These are phyloP conservation scores for Gnaphalium uliginosum DNA, from an alignment of 129 eudicot genomes.

Conservation along the genomic window DNA sequence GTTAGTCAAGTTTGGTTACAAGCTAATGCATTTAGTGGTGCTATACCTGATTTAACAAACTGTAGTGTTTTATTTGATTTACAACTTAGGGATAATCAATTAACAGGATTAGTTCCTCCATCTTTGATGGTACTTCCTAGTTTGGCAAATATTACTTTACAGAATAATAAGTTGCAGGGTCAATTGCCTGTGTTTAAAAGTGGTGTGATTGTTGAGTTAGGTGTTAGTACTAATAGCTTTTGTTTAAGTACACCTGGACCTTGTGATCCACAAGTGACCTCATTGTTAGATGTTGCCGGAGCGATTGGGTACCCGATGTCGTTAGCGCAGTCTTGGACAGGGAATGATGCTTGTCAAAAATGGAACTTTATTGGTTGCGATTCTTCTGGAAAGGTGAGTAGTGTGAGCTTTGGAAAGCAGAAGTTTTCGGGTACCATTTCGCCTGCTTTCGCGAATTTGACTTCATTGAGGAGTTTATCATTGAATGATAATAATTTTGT, in stretches of 20 bases:
- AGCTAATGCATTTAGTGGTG: slow-evolving; percentile 50
- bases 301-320: slow-evolving; percentile 54
- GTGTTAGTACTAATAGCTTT: slow-evolving; percentile 41
- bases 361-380: slow-evolving; percentile 58
- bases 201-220: slow-evolving; percentile 41
- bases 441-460: slow-evolving; percentile 58
- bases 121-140: slow-evolving; percentile 49
- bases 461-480: slow-evolving; percentile 39
- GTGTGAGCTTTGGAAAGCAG: slow-evolving; percentile 50
- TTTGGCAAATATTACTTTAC: slow-evolving; percentile 44
- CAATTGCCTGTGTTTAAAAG: slow-evolving; percentile 48
- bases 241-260: slow-evolving; percentile 52
- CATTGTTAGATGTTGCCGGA: slow-evolving; percentile 42
- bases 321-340: slow-evolving; percentile 65
- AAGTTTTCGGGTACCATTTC: slow-evolving; percentile 56
- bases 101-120: slow-evolving; percentile 64
- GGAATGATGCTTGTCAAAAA: slow-evolving; percentile 51
- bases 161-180: slow-evolving; percentile 66
- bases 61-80: slow-evolving; percentile 45
- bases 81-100: slow-evolving; percentile 57
- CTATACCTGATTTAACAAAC: slow-evolving; percentile 58
- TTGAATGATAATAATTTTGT: slow-evolving; percentile 54
- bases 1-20: slow-evolving; percentile 63
- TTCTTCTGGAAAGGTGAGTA: slow-evolving; percentile 38
- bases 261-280: slow-evolving; percentile 64